phyloP scores from a whole-genome alignment of 768 basidiomycete species.

The Suillus luteus region DNA sequence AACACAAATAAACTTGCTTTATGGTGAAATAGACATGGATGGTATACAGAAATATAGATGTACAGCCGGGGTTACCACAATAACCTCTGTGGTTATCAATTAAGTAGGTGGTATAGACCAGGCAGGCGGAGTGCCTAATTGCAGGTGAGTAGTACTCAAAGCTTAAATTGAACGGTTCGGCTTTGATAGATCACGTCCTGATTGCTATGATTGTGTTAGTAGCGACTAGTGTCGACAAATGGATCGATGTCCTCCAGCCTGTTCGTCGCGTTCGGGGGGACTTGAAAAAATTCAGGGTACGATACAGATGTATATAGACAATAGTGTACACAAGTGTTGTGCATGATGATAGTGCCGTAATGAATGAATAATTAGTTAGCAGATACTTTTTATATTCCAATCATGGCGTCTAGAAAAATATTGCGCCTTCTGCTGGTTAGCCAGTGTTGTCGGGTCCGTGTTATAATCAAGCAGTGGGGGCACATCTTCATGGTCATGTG shows the following conservation, averaged over 20 bases:
- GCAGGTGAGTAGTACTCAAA: no score
- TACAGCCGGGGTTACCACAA: no score
- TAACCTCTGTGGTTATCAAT: no score
- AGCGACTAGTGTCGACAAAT: no score
- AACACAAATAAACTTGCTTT: no score
- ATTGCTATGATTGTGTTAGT: no score
- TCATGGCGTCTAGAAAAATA: constrained; percentile 12
- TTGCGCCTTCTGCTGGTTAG: constrained; percentile 9
- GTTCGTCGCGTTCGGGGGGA: not conserved
- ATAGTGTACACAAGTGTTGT: constrained; percentile 16
- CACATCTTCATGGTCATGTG: not conserved
- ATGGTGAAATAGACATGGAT: no score
- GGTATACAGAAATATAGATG: no score
- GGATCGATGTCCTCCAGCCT: not conserved
- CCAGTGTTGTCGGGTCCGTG: not conserved
- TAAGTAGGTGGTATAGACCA: no score
- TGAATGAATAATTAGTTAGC: constrained; percentile 15
- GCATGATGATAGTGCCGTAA: constrained; percentile 14
- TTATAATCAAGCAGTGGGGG: constrained; percentile 13
- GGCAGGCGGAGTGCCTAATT: no score
- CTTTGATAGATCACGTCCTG: no score
- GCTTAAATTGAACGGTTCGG: no score
- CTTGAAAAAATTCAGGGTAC: constrained; percentile 9
- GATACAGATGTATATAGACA: constrained; percentile 15
- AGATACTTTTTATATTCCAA: constrained; percentile 13